Evolutionary conservation across 768 basidiomycete species (phyloP), one percentile per base, ranked within the genome.

Genomic region (Psilocybe sp.): DNA sequence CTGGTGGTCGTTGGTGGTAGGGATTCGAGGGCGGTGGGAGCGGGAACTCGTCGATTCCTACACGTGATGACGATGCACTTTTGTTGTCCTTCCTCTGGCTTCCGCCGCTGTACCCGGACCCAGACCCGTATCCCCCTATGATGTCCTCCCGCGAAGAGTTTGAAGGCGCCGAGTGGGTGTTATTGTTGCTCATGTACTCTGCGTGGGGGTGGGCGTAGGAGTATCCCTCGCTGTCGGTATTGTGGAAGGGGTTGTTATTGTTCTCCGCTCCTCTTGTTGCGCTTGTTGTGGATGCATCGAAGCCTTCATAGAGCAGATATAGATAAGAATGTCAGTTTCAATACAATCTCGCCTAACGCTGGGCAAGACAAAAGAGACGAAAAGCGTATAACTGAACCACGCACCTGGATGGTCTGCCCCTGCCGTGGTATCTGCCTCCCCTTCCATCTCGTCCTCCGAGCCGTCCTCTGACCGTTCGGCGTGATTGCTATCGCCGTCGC

Each of bases 1-100:
- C 53, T 62, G 65, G 19, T 36, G 23, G 34, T n/a, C 57, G 53
- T 48, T 64, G 66, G 19, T 56, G 19, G 49, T 55, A 52, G 45
- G 61, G 54, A 49, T 52, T 61, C 33, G 67, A 61, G 19, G 72
- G 70, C 44, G 75, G 71, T 41, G 79, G 79, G 32, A 77, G 66
- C 28, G 79, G 76, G 60, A 81, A 80, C 52, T 82, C 78, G 47
- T 82, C 80, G 8, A 70, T 68, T 11, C 65, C 72, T 8, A 75
- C 61, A 60, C 67, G 76, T 51, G 70, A 64, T 55, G 23, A 28
- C 7, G 23, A 28, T 28, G 23, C 23, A 28, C 69, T 75, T 7
- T 60, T 60, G 49, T 58, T 59, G 43, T 55, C 55, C 43, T 56
- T 59, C 33, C 42, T 51, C 40, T 61, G 57, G 18, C 52, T 23